phyloP scores from a whole-genome alignment of 495 filamentous ascomycete species.

The Sphaerosporella brunnea region DNA sequence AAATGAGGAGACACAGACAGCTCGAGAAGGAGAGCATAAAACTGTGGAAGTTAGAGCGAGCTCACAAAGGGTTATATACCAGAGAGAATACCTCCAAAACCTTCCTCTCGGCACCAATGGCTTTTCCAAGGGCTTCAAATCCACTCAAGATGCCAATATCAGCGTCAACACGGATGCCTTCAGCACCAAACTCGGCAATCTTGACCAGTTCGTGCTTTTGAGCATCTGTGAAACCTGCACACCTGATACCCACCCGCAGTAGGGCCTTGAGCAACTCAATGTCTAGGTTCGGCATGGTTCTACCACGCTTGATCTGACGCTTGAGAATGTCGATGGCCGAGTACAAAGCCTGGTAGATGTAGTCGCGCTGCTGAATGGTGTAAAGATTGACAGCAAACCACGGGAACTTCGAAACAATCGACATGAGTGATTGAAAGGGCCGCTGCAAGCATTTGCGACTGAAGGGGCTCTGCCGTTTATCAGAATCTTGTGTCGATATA shows the following conservation, averaged over 20 bases:
- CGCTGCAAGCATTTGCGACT: conserved; percentile 26
- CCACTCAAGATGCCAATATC: conserved; percentile 19
- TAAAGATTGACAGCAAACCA: conserved; percentile 25
- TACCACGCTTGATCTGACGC: conserved; percentile 26
- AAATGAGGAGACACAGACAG: conserved; percentile 19
- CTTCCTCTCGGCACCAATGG: conserved; percentile 17
- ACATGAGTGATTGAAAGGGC: conserved; percentile 25
- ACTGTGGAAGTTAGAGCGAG: conserved; percentile 6
- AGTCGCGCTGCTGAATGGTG: conserved; percentile 24
- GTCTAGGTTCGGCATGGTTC: conserved; percentile 25
- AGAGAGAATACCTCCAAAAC: conserved; percentile 21
- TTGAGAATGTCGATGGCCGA: conserved; percentile 24
- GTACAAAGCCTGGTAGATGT: conserved; percentile 22
- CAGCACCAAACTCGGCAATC: conserved; percentile 21
- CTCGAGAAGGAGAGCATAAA: conserved; percentile 22
- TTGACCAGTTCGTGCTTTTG: conserved; percentile 25
- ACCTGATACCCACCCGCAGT: conserved; percentile 19
- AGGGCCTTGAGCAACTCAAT: conserved; percentile 19
- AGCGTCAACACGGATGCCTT: conserved; percentile 18
- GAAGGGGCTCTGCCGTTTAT: conserved; percentile 20
- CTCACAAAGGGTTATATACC: not conserved
- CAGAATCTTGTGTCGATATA: too few species aligned
- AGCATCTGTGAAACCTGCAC: conserved; percentile 24
- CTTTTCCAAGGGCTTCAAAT: conserved; percentile 23
- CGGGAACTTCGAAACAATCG: conserved; percentile 26